Evolutionary conservation across 140 eudicot genomes (phyloP), one percentile per base, ranked within the genome.

Genomic region (Anethum foeniculum): DNA sequence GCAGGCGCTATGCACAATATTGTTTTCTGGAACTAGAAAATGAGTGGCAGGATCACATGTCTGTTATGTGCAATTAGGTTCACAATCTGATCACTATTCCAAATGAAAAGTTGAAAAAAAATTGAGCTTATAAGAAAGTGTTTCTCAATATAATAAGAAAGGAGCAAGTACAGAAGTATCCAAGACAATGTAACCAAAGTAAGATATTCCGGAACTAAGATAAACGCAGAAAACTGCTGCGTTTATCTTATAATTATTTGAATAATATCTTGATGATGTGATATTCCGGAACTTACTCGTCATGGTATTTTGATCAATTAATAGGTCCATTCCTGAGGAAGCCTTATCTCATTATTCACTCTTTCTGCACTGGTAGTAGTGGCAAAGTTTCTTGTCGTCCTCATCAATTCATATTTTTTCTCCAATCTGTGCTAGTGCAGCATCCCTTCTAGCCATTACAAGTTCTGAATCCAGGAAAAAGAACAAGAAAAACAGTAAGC

Each of bases 261-360:
- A 34, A 34, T 34, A 34, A 1, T 34, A 1, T 34, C 38, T 34
- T 34, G 38, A 34, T 34, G 38, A 34, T 34, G 38, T 34, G 38
- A 34, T 34, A 34, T 34, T 34, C 38, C 38, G 3, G 38, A 34
- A 34, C 38, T n/a, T n/a, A n/a, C n/a, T n/a, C n/a, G n/a, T n/a
- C n/a, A n/a, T n/a, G n/a, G 48, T 38, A 38, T 38, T 38, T 38
- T 38, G 41, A 38, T 38, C 41, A 38, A 38, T 38, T 89, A 91
- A 56, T 89, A 93, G 27, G 95, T 91, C 98, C 98, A 91, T 56
- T 91, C 98, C 75, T 86, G 90, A 9, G 95, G 98, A 13, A 89
- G 95, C 72, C 83, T 77, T 27, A 82, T 81, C 46, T 89, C 92
- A 0, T 80, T 58, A 54, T 16, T 46, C 1, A n/a, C 1, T 32